Evolutionary conservation across 352 stramenopile species (phyloP), one percentile per base, ranked within the genome.

Genomic region (Globisporangium perplexum): DNA sequence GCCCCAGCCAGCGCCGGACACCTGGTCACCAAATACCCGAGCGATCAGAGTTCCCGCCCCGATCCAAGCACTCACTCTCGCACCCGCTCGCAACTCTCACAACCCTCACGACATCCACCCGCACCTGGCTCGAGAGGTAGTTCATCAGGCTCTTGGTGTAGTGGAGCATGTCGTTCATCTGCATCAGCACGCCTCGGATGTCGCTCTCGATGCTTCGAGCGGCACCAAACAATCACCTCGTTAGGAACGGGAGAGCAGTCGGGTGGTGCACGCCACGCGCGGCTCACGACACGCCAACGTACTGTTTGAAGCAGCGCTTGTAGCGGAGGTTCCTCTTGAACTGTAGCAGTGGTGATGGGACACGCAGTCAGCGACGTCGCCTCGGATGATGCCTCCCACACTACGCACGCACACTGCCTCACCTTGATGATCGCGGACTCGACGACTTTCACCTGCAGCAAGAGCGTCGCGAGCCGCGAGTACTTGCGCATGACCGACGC

Each of bases 161-260:
- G 51, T 93, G 79, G 12, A 90, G 70, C 82, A 93, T 93, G 46
- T 82, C 69, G 30, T 74, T 69, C 10, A 86, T 46, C 42, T 71
- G 66, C n/a, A 90, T 53, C 0, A 89, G 59, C 15, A 75, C 52
- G 15, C 60, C 47, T 12, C 72, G 71, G 23, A 88, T 48, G 0
- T 77, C 64, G 6, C 50, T 45, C 53, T 86, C 63, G 10, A 81
- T 77, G 4, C 80, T 85, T 39, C 39, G 26, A 49, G 47, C 41
- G 14, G 42, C 50, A 44, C 26, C 26, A 10, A 35, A 4, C 30
- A 35, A 35, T 31, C 28, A 31, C 20, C 46, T n/a, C 15, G 4
- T 44, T 7, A 28, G 28, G 43, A 51, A 20, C 10, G 2, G 15
- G n/a, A 38, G 46, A 26, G 17, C 52, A 49, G 35, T 33, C 36